These are phyloP conservation scores for Barnettozyma botsteinii DNA, from an alignment of 805 yeast species.

Conservation along the genomic window DNA sequence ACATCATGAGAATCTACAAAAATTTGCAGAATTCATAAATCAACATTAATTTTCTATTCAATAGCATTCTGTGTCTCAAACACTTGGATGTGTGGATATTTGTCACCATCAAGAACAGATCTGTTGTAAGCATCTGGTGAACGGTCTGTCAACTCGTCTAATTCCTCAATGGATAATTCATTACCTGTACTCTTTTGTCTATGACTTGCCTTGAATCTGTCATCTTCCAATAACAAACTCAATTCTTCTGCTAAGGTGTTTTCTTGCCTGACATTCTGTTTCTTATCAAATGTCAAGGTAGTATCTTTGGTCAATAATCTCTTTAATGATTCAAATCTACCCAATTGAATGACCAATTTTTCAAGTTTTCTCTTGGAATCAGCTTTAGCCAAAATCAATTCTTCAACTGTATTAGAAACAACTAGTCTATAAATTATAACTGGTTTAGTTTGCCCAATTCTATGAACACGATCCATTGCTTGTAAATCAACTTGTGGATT, in stretches of 20 bases:
- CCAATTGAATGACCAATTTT: conserved; percentile 64
- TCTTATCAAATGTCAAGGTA: conserved; percentile 18
- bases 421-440: conserved; percentile 78
- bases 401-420: conserved; percentile 76
- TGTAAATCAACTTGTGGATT: conserved; percentile 95
- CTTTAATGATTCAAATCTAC: conserved; percentile 43
- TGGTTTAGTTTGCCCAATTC: conserved; percentile 86
- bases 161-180: conserved; percentile 30
- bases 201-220: conserved; percentile 34
- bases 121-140: conserved; percentile 36
- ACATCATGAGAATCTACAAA: too few relatives aligned
- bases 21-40: too few relatives aligned
- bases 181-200: conserved; percentile 21
- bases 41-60: too few relatives aligned
- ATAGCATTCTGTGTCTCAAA: conserved; percentile 33
- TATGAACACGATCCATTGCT: conserved; percentile 92
- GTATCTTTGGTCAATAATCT: conserved; percentile 31
- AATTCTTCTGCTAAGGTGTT: conserved; percentile 35
- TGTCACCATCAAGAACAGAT: conserved; percentile 17
- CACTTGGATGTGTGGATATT: conserved; percentile 32
- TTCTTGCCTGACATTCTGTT: conserved; percentile 23
- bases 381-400: conserved; percentile 70
- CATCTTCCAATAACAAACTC: conserved; percentile 34
- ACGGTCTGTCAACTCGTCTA: conserved; percentile 46
- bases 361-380: conserved; percentile 77